Base-by-base conservation (phyloP, 768 basidiomycete species). In the Punctularia strigosozonata region DNA sequence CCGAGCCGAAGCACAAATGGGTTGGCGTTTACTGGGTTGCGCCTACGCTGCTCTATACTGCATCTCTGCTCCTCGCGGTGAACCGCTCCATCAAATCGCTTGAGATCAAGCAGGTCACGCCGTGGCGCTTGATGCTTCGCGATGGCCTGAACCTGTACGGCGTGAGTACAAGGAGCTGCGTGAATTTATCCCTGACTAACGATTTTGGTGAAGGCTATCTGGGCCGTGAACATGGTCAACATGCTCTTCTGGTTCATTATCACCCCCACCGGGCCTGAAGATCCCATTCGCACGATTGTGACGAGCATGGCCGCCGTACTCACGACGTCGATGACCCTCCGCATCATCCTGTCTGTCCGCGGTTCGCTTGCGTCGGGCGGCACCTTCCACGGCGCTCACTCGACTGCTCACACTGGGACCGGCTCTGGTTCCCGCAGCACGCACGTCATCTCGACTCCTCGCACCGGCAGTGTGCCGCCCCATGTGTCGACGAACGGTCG, bases 41-140 rank as follows among this genome's bases (percentile, higher is more conserved):
- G 0, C 79, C 83, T 20, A 86, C 86, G 25, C 30, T 85, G 25
- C 68, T 87, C 17, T 84, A 80, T 61, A 72, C 71, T 17, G 67
- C 61, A 32, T 77, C 81, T n/a, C 75, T 85, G 57, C 42, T 71
- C 51, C 69, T 84, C 20, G 80, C 81, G 3, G 53, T 81, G 36
- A 56, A 53, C 33, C 76, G 78, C 37, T 81, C 79, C 18, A 47
- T 77, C 45, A 54, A 61, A 36, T 80, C 79, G 2, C 71, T 77
- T 46, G 42, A 68, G 40, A 50, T 62, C 22, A 85, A 80, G 49
- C 69, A 61, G 2, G 58, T 86, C 39, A 67, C 64, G 39, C 65
- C 68, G 22, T 89, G 86, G 86, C 85, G 87, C 52, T 68, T 89
- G 48, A 88, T 88, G 84, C 80, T 89, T 44, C 83, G 87, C 43